phyloP scores from a whole-genome alignment of 768 basidiomycete species.

The Podaxis rugospora region DNA sequence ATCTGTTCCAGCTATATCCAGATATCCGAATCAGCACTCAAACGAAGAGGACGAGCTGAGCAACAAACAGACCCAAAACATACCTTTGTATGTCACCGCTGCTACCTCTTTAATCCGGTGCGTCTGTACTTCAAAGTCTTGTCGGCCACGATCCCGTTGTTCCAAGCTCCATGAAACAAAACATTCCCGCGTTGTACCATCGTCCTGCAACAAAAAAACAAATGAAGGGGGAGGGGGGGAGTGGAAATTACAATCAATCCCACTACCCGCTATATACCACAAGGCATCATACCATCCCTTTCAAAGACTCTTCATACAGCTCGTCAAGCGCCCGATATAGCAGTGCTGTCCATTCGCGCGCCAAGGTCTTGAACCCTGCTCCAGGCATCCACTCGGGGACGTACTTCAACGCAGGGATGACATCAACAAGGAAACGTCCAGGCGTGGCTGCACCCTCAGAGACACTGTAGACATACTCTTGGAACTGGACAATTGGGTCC shows the following conservation, averaged over 20 bases:
- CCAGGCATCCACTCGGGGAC: slow-evolving; percentile 9
- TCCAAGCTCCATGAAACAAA: neutral
- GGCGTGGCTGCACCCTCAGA: neutral
- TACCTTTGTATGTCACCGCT: neutral
- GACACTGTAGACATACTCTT: neutral
- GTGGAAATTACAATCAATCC: neutral
- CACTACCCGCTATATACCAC: neutral
- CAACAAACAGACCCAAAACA: neutral
- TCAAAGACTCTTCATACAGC: neutral
- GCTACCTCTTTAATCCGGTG: neutral
- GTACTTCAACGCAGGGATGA: slow-evolving; percentile 2
- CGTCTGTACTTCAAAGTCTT: neutral
- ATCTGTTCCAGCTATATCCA: slow-evolving; percentile 6
- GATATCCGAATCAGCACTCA: neutral
- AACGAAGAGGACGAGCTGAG: neutral
- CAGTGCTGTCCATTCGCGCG: neutral
- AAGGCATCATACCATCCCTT: neutral
- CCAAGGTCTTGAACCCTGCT: neutral
- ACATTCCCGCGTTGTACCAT: neutral
- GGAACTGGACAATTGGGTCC: neutral
- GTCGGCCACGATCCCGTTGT: neutral
- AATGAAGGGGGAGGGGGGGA: neutral
- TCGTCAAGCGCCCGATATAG: neutral
- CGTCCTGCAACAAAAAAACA: neutral
- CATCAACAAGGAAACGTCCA: slow-evolving; percentile 7